A percentile compares a stretch with the other conserved stretches of the same genome.
Evolutionary conservation across 495 filamentous ascomycete genomes (phyloP).

Genomic region (Platismatia glauca): DNA sequence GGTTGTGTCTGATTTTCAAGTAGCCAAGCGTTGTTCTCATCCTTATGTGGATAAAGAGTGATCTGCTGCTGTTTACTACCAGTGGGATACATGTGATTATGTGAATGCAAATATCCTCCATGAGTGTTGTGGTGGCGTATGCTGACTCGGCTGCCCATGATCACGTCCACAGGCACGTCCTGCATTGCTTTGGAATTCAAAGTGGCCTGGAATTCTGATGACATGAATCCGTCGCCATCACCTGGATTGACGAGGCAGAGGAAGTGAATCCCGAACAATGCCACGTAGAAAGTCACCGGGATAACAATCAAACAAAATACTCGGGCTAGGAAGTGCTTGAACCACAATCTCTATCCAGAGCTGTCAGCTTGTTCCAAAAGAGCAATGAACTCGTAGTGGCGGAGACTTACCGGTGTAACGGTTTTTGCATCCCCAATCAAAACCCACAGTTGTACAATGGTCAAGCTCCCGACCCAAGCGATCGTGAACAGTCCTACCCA

Average conservation of each 20-base stretch:
- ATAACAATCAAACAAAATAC: conserved; percentile 89
- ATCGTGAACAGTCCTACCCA: conserved; percentile 99
- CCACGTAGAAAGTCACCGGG: conserved; percentile 82
- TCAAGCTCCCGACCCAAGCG: conserved; percentile 92
- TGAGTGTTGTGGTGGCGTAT: conserved; percentile 94
- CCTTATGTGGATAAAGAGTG: conserved; percentile 96
- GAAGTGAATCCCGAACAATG: conserved; percentile 95
- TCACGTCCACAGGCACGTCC: conserved; percentile 86
- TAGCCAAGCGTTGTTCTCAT: conserved; percentile 93
- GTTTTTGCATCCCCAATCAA: conserved; percentile 79
- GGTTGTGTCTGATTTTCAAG: conserved; percentile 95
- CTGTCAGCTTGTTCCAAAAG: conserved; percentile 14
- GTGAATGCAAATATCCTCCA: conserved; percentile 94
- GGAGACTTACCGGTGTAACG: conserved; percentile 56
- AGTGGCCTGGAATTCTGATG: conserved; percentile 95
- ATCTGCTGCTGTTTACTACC: conserved; percentile 98
- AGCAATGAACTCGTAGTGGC: not conserved
- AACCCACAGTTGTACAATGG: conserved; percentile 86
- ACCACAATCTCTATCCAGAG: conserved; percentile 58
- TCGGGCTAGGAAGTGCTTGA: conserved; percentile 91
- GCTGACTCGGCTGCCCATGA: conserved; percentile 74
- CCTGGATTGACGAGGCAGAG: conserved; percentile 85
- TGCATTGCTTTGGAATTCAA: conserved; percentile 94
- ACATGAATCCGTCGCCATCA: conserved; percentile 99
- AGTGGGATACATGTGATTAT: conserved; percentile 92